Evolutionary conservation across 441 rosid genomes (phyloP).

Genomic region (Corymbia calophylla): DNA sequence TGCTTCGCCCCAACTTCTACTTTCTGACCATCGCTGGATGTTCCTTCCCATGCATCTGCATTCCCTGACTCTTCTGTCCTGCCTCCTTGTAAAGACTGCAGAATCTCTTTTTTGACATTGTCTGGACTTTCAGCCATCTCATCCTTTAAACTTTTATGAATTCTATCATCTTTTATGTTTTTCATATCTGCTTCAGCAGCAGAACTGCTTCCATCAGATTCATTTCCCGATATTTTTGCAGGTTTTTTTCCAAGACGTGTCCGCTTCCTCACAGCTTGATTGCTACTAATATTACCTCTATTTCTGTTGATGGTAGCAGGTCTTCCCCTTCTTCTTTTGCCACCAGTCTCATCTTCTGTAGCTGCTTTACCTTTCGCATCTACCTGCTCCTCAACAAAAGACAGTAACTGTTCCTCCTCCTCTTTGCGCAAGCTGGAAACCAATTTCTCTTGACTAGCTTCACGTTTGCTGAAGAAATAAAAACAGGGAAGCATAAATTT

Average conservation of each 20-base stretch:
- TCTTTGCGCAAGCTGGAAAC: slow-evolving; percentile 3
- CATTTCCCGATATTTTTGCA: slow-evolving; percentile 43
- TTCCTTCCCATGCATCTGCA: slow-evolving; percentile 10
- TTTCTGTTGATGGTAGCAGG: slow-evolving; percentile 32
- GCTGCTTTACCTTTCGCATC: neutral
- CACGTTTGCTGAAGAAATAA: slow-evolving; percentile 29
- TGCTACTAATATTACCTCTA: slow-evolving; percentile 24
- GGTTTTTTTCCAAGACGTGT: slow-evolving; percentile 40
- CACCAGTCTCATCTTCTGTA: slow-evolving; percentile 8
- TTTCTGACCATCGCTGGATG: slow-evolving; percentile 1
- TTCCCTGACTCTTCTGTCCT: slow-evolving; percentile 16
- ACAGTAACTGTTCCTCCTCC: slow-evolving; percentile 8
- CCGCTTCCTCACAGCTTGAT: slow-evolving; percentile 29
- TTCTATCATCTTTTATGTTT: slow-evolving; percentile 8
- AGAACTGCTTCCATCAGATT: slow-evolving; percentile 39
- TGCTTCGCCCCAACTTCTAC: neutral
- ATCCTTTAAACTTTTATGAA: slow-evolving; percentile 6
- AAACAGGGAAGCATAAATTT: neutral
- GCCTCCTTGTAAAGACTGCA: slow-evolving; percentile 10
- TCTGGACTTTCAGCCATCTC: slow-evolving; percentile 8
- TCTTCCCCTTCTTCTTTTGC: slow-evolving; percentile 44
- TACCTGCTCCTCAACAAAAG: slow-evolving; percentile 7
- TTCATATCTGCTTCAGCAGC: slow-evolving; percentile 23
- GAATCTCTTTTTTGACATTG: slow-evolving; percentile 13
- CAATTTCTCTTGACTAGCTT: slow-evolving; percentile 4